Evolutionary conservation across 2,329 filamentous ascomycete genomes (phyloP).

Genomic region (Sporothrix mexicana): DNA sequence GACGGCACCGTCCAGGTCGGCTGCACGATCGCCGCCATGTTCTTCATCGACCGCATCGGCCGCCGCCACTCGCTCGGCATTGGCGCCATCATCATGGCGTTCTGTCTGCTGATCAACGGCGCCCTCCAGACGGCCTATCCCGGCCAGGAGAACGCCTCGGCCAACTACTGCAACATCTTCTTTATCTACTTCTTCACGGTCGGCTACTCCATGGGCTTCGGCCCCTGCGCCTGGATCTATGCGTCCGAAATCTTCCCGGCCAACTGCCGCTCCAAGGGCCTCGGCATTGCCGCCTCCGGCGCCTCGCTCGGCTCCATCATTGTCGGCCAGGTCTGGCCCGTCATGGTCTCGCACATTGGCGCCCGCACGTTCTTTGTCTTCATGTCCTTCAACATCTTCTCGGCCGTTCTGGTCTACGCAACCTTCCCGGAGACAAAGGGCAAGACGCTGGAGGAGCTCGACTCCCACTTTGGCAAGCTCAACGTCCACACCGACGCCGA

Average conservation of each 20-base stretch:
- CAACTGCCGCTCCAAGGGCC: conserved; percentile 37
- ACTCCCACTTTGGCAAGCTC: conserved; percentile 41
- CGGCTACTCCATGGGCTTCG: conserved; percentile 39
- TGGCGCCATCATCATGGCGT: conserved; percentile 45
- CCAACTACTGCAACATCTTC: conserved; percentile 39
- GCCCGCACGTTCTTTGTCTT: conserved; percentile 40
- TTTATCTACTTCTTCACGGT: conserved; percentile 40
- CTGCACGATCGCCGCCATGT: conserved; percentile 46
- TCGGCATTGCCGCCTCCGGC: conserved; percentile 37
- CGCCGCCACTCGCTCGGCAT: conserved; percentile 43
- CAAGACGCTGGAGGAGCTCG: conserved; percentile 48
- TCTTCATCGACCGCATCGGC: conserved; percentile 45
- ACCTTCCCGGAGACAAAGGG: conserved; percentile 40
- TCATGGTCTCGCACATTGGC: conserved; percentile 38
- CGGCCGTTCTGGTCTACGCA: conserved; percentile 38
- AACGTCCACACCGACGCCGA: conserved; percentile 39
- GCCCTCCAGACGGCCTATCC: conserved; percentile 37
- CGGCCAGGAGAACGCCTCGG: conserved; percentile 35
- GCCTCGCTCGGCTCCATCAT: conserved; percentile 38
- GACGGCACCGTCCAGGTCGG: conserved; percentile 46
- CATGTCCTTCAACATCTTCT: conserved; percentile 39
- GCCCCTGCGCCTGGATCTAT: conserved; percentile 39
- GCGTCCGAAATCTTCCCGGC: conserved; percentile 39
- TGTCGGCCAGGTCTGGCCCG: conserved; percentile 39
- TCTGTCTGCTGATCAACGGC: conserved; percentile 43